Percentiles rank a stretch among this genome's conserved stretches.
Conservation (phyloP, 352 stramenopile genomes). For the Detonula confervacea region DNA sequence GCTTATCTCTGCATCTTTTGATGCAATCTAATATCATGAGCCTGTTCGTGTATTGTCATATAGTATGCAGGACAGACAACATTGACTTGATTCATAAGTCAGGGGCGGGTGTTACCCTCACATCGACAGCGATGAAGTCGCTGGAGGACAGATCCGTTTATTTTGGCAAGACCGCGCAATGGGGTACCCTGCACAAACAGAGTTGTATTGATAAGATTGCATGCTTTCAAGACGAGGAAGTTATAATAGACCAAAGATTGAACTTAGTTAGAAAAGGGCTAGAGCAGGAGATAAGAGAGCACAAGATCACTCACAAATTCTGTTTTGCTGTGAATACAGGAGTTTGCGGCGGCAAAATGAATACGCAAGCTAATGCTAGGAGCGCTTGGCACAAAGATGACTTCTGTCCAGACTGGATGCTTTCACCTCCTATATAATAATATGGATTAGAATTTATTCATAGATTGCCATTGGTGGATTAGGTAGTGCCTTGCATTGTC, state of each 20-base stretch:
- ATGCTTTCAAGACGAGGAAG: slow-evolving; percentile 59
- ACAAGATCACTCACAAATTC: slow-evolving; percentile 52
- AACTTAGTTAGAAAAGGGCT: slow-evolving; percentile 41
- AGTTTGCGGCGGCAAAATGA: slow-evolving; percentile 25
- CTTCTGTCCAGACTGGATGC: slow-evolving; percentile 29
- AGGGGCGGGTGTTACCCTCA: slow-evolving; percentile 46
- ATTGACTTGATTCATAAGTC: slow-evolving; percentile 65
- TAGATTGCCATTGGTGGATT: no score
- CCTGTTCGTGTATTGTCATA: not conserved
- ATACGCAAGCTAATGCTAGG: not conserved
- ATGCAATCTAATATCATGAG: not conserved
- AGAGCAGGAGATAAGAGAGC: no score
- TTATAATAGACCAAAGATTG: slow-evolving; percentile 31
- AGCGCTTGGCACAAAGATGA: slow-evolving; percentile 17
- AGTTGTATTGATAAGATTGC: slow-evolving; percentile 53
- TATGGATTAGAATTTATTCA: no score
- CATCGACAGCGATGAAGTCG: slow-evolving; percentile 61
- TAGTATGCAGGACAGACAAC: slow-evolving; percentile 32
- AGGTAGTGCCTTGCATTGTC: no score
- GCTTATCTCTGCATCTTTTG: slow-evolving; percentile 4
- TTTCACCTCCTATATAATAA: no score
- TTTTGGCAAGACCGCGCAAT: slow-evolving; percentile 62
- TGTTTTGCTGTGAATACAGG: slow-evolving; percentile 68
- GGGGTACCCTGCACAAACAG: slow-evolving; percentile 34
- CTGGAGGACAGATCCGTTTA: slow-evolving; percentile 58